These are phyloP conservation scores for Brassica incana DNA, from an alignment of 345 rosid species.

Conservation along the genomic window DNA sequence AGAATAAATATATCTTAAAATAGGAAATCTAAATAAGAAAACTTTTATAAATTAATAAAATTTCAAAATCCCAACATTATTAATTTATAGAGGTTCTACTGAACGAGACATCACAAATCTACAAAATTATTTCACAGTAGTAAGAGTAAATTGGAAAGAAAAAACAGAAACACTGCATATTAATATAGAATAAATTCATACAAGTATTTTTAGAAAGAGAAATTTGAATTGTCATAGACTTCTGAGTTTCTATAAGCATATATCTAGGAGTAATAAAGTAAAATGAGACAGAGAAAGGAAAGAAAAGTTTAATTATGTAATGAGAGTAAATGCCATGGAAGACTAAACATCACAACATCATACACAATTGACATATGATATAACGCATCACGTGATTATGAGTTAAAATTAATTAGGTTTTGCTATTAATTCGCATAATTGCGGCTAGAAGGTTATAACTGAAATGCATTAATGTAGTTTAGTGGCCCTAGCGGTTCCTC, in stretches of 20 bases:
- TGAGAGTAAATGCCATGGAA: background rate
- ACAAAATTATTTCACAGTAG: background rate
- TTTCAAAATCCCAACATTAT: no score
- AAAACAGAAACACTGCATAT: no score
- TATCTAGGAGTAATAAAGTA: background rate
- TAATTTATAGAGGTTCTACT: no score
- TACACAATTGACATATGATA: background rate
- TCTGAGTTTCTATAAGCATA: background rate
- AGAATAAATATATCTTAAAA: no score
- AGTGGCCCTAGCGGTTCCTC: background rate
- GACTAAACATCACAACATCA: background rate
- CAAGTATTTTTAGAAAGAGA: background rate
- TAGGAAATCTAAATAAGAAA: no score
- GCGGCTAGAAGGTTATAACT: background rate
- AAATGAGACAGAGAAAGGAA: background rate
- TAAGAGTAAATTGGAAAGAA: background rate
- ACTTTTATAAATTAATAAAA: no score
- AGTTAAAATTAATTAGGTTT: background rate
- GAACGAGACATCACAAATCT: background rate
- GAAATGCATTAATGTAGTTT: background rate
- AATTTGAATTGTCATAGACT: background rate
- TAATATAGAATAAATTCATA: background rate
- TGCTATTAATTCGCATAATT: background rate
- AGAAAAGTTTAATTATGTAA: background rate
- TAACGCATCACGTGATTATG: background rate